Conservation (phyloP, 2,329 filamentous ascomycete species). For the Aciculosporium take region DNA sequence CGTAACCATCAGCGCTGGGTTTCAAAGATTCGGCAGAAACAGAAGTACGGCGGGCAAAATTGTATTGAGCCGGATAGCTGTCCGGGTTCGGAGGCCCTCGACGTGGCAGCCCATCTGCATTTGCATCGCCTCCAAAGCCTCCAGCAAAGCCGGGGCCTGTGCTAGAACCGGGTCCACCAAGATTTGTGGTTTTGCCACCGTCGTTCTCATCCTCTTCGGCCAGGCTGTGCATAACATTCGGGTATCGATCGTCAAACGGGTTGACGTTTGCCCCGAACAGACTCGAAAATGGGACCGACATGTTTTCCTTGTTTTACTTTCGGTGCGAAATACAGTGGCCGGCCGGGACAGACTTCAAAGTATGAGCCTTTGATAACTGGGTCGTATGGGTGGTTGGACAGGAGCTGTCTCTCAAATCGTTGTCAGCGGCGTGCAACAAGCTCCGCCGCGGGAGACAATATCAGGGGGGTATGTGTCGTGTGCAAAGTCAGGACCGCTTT, state of each 20-base stretch:
- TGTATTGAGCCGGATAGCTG: conserved; percentile 82
- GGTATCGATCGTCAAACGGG: conserved; percentile 46
- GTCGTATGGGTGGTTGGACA: background rate
- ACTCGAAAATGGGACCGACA: conserved; percentile 70
- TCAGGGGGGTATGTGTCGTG: no score
- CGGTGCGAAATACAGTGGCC: background rate
- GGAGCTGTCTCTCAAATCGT: background rate
- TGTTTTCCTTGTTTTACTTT: background rate
- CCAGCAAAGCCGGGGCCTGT: conserved; percentile 30
- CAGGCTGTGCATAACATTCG: conserved; percentile 36
- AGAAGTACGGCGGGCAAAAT: conserved; percentile 82
- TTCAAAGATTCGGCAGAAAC: conserved; percentile 95
- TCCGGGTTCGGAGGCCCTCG: conserved; percentile 42
- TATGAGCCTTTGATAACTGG: background rate
- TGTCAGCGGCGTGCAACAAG: background rate
- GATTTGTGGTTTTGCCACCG: conserved; percentile 46
- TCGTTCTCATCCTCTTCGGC: conserved; percentile 79
- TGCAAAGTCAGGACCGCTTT: background rate
- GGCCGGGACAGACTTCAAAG: no score
- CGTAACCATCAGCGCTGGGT: conserved; percentile 66
- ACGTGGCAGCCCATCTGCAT: conserved; percentile 30
- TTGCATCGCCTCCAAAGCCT: conserved; percentile 40
- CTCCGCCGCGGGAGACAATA: background rate
- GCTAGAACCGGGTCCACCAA: conserved; percentile 26
- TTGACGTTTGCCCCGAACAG: conserved; percentile 54